A percentile compares a stretch with the other conserved stretches of the same genome.
Conservation (phyloP, 2,329 filamentous ascomycete genomes). For the Epichloe bromicola region DNA sequence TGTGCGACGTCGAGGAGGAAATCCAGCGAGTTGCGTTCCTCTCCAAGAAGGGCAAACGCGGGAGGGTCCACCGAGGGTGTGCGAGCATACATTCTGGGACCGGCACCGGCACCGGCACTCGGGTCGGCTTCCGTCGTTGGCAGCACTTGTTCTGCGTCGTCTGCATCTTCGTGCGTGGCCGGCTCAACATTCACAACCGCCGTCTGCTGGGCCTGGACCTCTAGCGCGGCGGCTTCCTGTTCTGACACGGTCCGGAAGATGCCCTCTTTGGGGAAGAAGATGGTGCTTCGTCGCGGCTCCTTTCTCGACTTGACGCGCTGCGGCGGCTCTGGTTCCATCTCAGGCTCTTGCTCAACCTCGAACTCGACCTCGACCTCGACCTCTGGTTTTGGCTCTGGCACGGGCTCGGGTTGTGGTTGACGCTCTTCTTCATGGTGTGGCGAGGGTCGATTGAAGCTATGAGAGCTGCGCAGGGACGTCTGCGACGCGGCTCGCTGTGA, state of each 20-base stretch:
- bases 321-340: conserved; percentile 8
- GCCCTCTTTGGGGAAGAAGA: conserved; percentile 49
- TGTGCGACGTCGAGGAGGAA: conserved; percentile 48
- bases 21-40: conserved; percentile 44
- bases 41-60: conserved; percentile 38
- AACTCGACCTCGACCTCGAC: conserved; percentile 13
- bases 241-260: conserved; percentile 49
- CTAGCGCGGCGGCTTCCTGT: conserved; percentile 33
- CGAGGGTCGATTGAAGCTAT: not conserved
- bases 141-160: conserved; percentile 8
- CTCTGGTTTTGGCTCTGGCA: not conserved
- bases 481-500: conserved; percentile 5
- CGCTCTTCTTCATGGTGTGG: not conserved
- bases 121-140: conserved; percentile 16
- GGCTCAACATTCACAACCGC: conserved; percentile 1
- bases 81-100: conserved; percentile 34
- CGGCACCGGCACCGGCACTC: conserved; percentile 16
- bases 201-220: conserved; percentile 19
- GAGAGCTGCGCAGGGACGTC: not conserved
- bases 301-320: conserved; percentile 19
- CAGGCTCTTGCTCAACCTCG: conserved; percentile 13
- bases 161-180: conserved; percentile 5
- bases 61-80: conserved; percentile 52
- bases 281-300: conserved; percentile 35
- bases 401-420: not conserved